Percentiles rank a stretch among this genome's conserved stretches.
These are phyloP conservation scores for Cicer cuneatum DNA, from an alignment of 306 rosid species.

Conservation along the genomic window DNA sequence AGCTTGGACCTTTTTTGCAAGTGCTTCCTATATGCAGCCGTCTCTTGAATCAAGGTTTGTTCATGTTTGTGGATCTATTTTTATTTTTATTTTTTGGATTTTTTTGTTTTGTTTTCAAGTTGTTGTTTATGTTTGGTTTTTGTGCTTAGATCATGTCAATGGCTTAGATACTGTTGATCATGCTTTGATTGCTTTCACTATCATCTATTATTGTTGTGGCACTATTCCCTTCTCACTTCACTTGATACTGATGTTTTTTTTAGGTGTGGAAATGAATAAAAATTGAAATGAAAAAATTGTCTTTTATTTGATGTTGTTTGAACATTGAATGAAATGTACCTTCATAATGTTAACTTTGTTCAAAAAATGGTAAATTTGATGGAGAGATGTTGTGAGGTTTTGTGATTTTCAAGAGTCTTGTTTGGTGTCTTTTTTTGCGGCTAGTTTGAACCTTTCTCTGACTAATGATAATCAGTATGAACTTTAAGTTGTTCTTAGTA, in stretches of 20 bases:
- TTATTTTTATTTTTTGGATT: slow-evolving; percentile 6
- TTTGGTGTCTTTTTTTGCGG: slow-evolving; percentile 3
- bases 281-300: neutral
- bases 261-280: slow-evolving; percentile 26
- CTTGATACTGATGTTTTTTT: slow-evolving; percentile 8
- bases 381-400: slow-evolving; percentile 25
- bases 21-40: slow-evolving; percentile 92
- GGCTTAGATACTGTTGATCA: slow-evolving; percentile 41
- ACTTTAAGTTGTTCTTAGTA: slow-evolving; percentile 14
- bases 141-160: slow-evolving; percentile 56
- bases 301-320: slow-evolving; percentile 34
- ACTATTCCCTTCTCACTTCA: slow-evolving; percentile 32
- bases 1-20: slow-evolving; percentile 92
- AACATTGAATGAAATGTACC: slow-evolving; percentile 41
- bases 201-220: slow-evolving; percentile 28
- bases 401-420: slow-evolving; percentile 36
- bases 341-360: slow-evolving; percentile 10
- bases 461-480: slow-evolving; percentile 22
- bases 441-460: slow-evolving; percentile 22
- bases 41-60: slow-evolving; percentile 85
- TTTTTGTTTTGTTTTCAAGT: slow-evolving; percentile 11
- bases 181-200: slow-evolving; percentile 41
- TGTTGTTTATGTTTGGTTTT: slow-evolving; percentile 38
- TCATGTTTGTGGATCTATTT: slow-evolving; percentile 54
- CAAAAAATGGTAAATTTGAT: slow-evolving; percentile 3